Evolutionary conservation across 176 grass and related monocot genomes (phyloP).

Genomic region (Hsuehochloa calcarea): DNA sequence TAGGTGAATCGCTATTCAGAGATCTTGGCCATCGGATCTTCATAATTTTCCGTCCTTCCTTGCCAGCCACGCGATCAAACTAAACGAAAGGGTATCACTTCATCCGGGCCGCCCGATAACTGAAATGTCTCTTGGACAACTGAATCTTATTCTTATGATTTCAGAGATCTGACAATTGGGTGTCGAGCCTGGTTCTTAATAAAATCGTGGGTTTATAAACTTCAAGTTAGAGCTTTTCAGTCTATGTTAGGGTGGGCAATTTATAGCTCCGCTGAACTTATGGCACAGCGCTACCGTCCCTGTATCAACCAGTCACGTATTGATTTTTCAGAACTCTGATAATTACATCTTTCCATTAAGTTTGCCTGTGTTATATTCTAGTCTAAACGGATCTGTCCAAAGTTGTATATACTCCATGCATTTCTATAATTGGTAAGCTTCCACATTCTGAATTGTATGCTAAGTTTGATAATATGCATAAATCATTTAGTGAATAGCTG

Average conservation of each 20-base stretch:
- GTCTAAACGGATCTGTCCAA: not conserved
- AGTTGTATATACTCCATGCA: not conserved
- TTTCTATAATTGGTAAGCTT: conserved; percentile 6
- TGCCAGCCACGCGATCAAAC: too few relatives aligned
- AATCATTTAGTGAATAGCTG: conserved; percentile 1
- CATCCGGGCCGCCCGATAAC: too few relatives aligned
- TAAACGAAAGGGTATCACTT: too few relatives aligned
- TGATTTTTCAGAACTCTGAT: not conserved
- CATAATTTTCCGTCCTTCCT: too few relatives aligned
- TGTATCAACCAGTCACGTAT: not conserved
- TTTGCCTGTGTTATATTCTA: conserved; percentile 8
- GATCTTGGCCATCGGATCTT: too few relatives aligned
- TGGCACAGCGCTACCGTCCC: not conserved
- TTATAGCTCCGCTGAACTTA: not conserved
- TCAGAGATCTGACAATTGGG: too few relatives aligned
- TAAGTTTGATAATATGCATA: not conserved
- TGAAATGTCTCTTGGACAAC: too few relatives aligned
- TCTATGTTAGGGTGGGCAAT: not conserved
- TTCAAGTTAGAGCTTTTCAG: not conserved
- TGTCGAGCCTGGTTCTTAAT: not conserved
- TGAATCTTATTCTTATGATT: too few relatives aligned
- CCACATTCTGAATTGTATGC: not conserved
- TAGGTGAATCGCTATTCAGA: too few relatives aligned
- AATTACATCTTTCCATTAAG: not conserved
- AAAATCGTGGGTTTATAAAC: not conserved